These are phyloP conservation scores for Phytophthora cryptogea DNA, from an alignment of 352 stramenopile species.

Conservation along the genomic window DNA sequence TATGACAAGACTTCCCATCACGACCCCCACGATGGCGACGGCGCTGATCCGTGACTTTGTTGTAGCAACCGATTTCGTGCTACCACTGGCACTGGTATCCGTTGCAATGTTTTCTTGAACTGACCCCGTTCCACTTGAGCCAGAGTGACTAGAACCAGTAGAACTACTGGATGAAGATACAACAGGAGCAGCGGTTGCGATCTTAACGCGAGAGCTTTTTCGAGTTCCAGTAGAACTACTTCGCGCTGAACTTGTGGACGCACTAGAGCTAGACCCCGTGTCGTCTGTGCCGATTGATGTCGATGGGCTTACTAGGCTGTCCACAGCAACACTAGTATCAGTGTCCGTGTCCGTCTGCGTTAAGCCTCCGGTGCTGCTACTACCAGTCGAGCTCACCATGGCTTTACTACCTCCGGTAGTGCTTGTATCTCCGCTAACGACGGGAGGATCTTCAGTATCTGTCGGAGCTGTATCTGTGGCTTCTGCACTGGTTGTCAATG, in stretches of 20 bases:
- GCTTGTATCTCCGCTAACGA: neutral
- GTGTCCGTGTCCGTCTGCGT: neutral
- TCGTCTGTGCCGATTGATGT: neutral
- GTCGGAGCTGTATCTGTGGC: neutral
- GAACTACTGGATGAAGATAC: neutral
- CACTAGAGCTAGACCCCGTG: neutral
- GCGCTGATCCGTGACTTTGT: neutral
- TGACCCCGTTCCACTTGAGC: neutral
- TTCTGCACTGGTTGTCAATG: neutral
- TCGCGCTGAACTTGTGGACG: neutral
- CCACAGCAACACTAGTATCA: neutral
- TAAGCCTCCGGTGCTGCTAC: neutral
- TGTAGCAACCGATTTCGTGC: neutral
- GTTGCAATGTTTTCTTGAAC: neutral
- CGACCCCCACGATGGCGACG: neutral
- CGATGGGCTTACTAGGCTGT: neutral
- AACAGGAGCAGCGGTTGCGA: conserved; percentile 1
- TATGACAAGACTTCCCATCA: neutral
- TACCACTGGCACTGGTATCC: conserved; percentile 1
- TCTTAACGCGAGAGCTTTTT: neutral
- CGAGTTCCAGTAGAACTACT: neutral
- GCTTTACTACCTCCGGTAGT: neutral
- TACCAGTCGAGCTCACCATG: neutral
- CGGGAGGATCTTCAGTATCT: neutral
- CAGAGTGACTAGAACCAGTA: neutral